Base-by-base conservation (phyloP, 2,329 filamentous ascomycete species). In the Rutstroemia sp. region DNA sequence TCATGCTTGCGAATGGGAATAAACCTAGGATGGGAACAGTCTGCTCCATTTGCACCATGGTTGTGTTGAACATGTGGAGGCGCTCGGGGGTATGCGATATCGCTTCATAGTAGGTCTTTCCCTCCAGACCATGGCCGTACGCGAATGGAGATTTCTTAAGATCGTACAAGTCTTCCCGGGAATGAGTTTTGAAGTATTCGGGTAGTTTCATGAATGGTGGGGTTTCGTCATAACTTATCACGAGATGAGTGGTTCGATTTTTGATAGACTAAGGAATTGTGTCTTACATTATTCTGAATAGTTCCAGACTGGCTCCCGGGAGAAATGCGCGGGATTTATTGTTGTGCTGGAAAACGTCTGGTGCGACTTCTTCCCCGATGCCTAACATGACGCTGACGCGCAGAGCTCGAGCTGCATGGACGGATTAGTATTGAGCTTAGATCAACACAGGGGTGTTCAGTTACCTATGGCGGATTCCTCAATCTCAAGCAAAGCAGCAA, bases 61-160 rank as follows among this genome's bases (percentile, higher is more conserved):
- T 59, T 42, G 58, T 55, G 46, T 63, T 62, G 46, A 61, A 64
- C n/a, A 58, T 58, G 12, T 53, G 57, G n/a, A 57, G 39, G 12
- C 51, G 44, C 3, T 60, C 57, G 5, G 56, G 57, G 14, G 57
- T 45, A 5, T 54, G 49, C 10, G 58, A 53, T 2, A 64, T 49
- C 4, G 56, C 58, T 21, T 65, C 61, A 37, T 65, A 64, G 52
- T 61, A 65, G 6, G 61, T 61, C 17, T 52, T 47, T 2, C 63
- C 63, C 58, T 63, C 61, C 10, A 37, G 16, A 17, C 41, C 42
- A 23, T 45, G 16, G 17, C 51, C 44, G 25, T 25, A 47, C 14
- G 44, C 44, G 2, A 25, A 47, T 7, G 44, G 44, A 4, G 23
- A 47, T 23, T 47, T 47, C 5, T 47, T 47, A 23, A 47, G 44